A percentile compares a stretch with the other conserved stretches of the same genome.
phyloP scores from a whole-genome alignment of 768 basidiomycete genomes.

The Serpula lacrymans region DNA sequence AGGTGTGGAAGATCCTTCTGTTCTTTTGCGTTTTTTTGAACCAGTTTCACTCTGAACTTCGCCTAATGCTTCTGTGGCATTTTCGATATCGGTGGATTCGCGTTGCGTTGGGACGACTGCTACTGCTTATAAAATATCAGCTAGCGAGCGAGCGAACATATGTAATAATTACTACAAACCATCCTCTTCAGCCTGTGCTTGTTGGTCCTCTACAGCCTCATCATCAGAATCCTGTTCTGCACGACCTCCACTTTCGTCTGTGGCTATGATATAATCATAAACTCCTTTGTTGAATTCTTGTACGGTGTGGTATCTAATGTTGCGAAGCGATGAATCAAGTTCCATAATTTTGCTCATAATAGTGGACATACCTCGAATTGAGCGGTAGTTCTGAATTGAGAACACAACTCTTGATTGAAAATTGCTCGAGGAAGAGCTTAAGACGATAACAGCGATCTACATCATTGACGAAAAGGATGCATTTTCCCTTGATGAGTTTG shows the following conservation, averaged over 20 bases:
- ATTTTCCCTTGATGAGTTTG: conserved; percentile 93
- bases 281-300: conserved; percentile 99
- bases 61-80: conserved; percentile 21
- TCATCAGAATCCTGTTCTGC: conserved; percentile 48
- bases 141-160: conserved; percentile 9
- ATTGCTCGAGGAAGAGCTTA: conserved; percentile 98
- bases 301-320: conserved; percentile 82
- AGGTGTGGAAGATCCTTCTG: conserved; percentile 35
- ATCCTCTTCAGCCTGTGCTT: conserved; percentile 29
- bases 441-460: conserved; percentile 93
- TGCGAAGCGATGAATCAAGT: neutral
- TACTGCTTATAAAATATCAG: conserved; percentile 18
- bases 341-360: neutral
- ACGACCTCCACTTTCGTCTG: conserved; percentile 75
- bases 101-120: conserved; percentile 58
- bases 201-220: conserved; percentile 30
- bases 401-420: conserved; percentile 93
- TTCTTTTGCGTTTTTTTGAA: conserved; percentile 59
- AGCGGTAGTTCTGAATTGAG: conserved; percentile 94
- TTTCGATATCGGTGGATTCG: conserved; percentile 14
- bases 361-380: conserved; percentile 78
- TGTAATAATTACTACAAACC: neutral
- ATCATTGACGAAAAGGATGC: conserved; percentile 94
- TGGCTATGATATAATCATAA: conserved; percentile 98
- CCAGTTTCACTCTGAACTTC: conserved; percentile 18